Base-by-base conservation (phyloP, 345 rosid species). In the Euphorbia lathyris region DNA sequence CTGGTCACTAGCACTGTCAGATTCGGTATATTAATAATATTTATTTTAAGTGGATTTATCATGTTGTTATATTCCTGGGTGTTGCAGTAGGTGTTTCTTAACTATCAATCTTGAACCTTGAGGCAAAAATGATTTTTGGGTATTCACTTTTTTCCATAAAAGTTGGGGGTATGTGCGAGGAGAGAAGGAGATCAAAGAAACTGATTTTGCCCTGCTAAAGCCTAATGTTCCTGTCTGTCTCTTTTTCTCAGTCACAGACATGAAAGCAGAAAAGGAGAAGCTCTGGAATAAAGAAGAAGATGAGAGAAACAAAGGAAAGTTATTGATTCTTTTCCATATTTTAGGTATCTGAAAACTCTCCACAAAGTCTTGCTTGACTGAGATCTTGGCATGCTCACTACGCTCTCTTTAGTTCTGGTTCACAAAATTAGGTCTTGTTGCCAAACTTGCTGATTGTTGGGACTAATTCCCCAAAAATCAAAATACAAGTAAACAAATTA, bases 281-380 rank as follows among this genome's bases (percentile, higher is more conserved):
- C 70, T 64, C 73, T 64, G 75, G 80, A 81, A 78, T 71, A 74
- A 76, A 69, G 78, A 72, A 77, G 66, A 36, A 32, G 3, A 69
- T 34, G 26, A 60, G 36, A 9, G 1, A 22, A 72, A 19, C 48
- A 57, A 69, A 59, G 30, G 30, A 68, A n/a, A 63, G 27, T 4
- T 43, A 55, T 66, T 55, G 72, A 72, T 74, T 74, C 81, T 73
- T 66, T 13, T 7, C 22, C 71, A 51, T 63, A 52, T 51, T 45
- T 74, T 59, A 58, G 63, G 9, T 34, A 60, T 45, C 52, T 72
- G 52, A 20, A 13, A 68, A 23, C 62, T 62, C 52, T 51, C 20
- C 53, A 9, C 42, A 48, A 66, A 75, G 64, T 29, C 42, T 56
- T 51, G 26, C 65, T 30, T 42, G 69, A 56, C 52, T 13, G 5